These are phyloP conservation scores for Emergomyces orientalis DNA, from an alignment of 2,329 filamentous ascomycete genomes.

Conservation along the genomic window DNA sequence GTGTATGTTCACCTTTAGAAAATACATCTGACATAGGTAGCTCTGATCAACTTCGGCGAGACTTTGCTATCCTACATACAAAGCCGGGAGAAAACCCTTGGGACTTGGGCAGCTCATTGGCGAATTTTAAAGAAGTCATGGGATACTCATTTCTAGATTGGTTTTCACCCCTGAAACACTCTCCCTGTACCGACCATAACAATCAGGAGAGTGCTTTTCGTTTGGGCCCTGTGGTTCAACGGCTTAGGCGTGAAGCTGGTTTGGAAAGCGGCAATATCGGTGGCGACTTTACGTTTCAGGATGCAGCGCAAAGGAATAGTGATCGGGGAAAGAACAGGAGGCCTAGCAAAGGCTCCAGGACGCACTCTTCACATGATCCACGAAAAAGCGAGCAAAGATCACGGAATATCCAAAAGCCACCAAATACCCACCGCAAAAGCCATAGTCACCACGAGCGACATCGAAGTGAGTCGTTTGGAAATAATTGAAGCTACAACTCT, in stretches of 20 bases:
- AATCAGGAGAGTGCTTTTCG: constrained; percentile 58
- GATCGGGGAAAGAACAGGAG: neutral
- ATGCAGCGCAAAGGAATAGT: neutral
- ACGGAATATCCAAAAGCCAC: neutral
- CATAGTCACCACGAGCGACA: neutral
- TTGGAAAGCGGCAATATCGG: constrained; percentile 15
- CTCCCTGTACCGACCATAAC: constrained; percentile 64
- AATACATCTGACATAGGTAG: constrained; percentile 8
- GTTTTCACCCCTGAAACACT: constrained; percentile 65
- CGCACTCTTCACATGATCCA: neutral
- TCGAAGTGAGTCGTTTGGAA: neutral
- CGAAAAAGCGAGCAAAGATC: neutral
- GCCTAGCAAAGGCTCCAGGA: neutral
- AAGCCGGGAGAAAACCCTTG: constrained; percentile 73
- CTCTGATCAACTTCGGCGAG: constrained; percentile 40
- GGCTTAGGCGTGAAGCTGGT: constrained; percentile 44
- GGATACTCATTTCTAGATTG: constrained; percentile 63
- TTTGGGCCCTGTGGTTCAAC: constrained; percentile 52
- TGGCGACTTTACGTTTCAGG: neutral
- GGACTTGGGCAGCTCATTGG: constrained; percentile 56
- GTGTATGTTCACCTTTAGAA: constrained; percentile 12
- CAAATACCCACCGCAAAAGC: neutral
- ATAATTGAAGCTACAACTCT: neutral
- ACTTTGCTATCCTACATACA: constrained; percentile 71
- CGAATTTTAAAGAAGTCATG: constrained; percentile 74